Evolutionary conservation across 2,329 filamentous ascomycete genomes (phyloP), one percentile per base, ranked within the genome.

Genomic region (Penicillium sp.): DNA sequence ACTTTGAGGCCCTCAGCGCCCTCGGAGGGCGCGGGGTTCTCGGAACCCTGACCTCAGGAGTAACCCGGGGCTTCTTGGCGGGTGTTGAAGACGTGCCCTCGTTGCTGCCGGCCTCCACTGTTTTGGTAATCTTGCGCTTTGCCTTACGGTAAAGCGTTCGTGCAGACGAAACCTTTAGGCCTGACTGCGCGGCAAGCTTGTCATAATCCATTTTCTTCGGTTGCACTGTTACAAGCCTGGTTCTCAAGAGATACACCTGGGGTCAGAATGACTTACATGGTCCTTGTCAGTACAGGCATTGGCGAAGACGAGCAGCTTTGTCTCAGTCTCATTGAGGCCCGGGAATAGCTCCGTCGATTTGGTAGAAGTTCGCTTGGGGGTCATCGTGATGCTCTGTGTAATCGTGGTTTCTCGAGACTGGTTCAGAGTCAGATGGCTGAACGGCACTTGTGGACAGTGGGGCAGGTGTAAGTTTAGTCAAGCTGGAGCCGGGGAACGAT

Each of bases 141-240:
- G 45, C 45, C 9, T 28, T 34, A 6, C 45, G 29, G 10, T 22
- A 42, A 3, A 48, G 22, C 1, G 38, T 42, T 3, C 27, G 28
- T 1, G 46, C 46, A 13, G 46, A 49, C 2, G 41, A 45, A 1
- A 33, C 4, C 11, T 38, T 49, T 11, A 49, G 16, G 3, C 35
- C 35, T 3, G 41, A 29, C 3, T 19, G 25, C 1, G 3, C 3
- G 29, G 46, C 41, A 18, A 49, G 41, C 6, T 39, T 27, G 3
- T 49, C 41, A 2, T 45, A 49, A 29, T 49, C 41, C 6, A 45
- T 10, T 41, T 49, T 11, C 10, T 8, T n/a, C 4, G 5, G 27
- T 6, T 7, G 16, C 1, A 22, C 0, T 14, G 11, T 46, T 34
- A 46, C 18, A 12, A 34, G 11, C 2, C n/a, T 3, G 14, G n/a